Conservation (phyloP, 2,329 filamentous ascomycete genomes). For the Pestalotiopsis fici region DNA sequence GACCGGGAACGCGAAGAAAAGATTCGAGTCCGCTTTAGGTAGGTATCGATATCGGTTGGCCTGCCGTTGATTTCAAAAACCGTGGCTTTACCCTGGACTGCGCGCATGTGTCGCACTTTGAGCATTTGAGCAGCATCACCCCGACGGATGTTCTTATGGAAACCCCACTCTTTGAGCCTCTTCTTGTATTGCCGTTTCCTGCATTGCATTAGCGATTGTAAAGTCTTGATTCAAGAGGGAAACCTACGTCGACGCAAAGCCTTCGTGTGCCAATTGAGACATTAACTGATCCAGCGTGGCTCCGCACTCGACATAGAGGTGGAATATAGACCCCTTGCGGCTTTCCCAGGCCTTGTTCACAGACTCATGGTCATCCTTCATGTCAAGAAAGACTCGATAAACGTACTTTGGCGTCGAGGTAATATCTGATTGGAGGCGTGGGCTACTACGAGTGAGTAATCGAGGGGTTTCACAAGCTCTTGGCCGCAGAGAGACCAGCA, state of each 20-base stretch:
- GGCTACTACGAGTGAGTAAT: too few relatives aligned
- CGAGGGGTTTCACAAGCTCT: too few relatives aligned
- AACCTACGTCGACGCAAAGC: neutral
- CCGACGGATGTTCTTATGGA: neutral
- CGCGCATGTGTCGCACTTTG: neutral
- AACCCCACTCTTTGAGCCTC: neutral
- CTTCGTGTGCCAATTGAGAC: neutral
- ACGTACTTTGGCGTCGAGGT: too few relatives aligned
- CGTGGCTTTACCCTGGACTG: neutral
- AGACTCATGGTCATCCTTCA: neutral
- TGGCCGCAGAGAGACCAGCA: too few relatives aligned
- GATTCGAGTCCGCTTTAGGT: neutral
- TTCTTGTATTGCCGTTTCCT: neutral
- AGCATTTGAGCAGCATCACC: neutral
- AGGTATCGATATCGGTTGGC: neutral
- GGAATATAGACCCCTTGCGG: neutral
- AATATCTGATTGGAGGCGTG: too few relatives aligned
- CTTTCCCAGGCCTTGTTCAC: neutral
- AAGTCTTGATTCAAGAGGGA: too few relatives aligned
- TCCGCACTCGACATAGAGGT: neutral
- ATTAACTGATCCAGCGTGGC: neutral
- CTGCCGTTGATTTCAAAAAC: neutral
- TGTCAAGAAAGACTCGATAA: too few relatives aligned
- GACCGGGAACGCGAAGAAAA: neutral
- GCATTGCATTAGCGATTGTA: too few relatives aligned